Percentiles rank a stretch among this genome's conserved stretches.
phyloP scores from a whole-genome alignment of 202 grass and related monocot genomes.

The Bolboschoenoplectus hybrid region DNA sequence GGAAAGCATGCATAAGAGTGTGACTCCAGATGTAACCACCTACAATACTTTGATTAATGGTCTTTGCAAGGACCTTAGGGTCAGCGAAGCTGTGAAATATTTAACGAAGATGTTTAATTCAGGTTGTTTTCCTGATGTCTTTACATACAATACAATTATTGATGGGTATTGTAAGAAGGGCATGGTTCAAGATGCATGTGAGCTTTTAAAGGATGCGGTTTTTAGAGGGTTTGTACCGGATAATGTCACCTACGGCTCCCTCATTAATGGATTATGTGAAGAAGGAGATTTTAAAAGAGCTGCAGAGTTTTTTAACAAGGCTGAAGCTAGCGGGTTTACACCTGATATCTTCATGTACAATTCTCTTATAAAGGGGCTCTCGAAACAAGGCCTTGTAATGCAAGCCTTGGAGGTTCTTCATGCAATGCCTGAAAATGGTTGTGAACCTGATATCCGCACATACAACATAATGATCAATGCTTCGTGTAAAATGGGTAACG shows the following conservation, averaged over 20 bases:
- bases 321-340: slow-evolving; percentile 58
- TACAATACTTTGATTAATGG: slow-evolving; percentile 89
- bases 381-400: slow-evolving; percentile 80
- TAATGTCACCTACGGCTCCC: slow-evolving; percentile 76
- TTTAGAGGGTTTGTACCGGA: slow-evolving; percentile 95
- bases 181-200: slow-evolving; percentile 65
- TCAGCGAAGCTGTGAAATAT: slow-evolving; percentile 59
- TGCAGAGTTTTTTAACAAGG: slow-evolving; percentile 75
- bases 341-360: slow-evolving; percentile 72
- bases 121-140: slow-evolving; percentile 84
- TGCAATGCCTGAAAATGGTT: slow-evolving; percentile 73
- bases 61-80: slow-evolving; percentile 67
- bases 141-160: slow-evolving; percentile 94
- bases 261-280: slow-evolving; percentile 85
- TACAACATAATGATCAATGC: slow-evolving; percentile 96
- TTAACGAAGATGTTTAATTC: slow-evolving; percentile 76
- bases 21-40: slow-evolving; percentile 71
- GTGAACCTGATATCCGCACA: slow-evolving; percentile 71
- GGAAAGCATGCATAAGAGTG: slow-evolving; percentile 48
- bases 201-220: slow-evolving; percentile 73
- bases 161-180: slow-evolving; percentile 87
- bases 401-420: slow-evolving; percentile 87
- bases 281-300: slow-evolving; percentile 86
- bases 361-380: slow-evolving; percentile 87
- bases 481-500: slow-evolving; percentile 98